Conservation (phyloP, 306 rosid species). For the Malus asiatica region DNA sequence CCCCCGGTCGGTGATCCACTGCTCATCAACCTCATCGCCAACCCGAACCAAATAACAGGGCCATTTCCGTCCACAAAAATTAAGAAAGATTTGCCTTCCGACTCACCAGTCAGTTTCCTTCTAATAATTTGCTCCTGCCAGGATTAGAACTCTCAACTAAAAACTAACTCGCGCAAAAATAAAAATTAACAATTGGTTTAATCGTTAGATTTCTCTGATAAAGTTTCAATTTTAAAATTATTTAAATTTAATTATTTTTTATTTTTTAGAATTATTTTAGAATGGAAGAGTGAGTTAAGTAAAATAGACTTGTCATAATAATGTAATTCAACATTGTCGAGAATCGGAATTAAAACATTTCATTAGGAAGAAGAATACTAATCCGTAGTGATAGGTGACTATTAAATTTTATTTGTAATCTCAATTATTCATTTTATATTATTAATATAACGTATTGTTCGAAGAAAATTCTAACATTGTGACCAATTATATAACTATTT, state of each 20-base stretch:
- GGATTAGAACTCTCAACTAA: neutral
- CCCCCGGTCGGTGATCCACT: neutral
- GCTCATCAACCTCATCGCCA: neutral
- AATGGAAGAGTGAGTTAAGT: rapidly evolving
- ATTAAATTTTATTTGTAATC: too few species aligned
- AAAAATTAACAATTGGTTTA: too few species aligned
- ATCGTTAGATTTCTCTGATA: too few species aligned
- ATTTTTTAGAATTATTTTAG: too few species aligned
- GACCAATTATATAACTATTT: neutral
- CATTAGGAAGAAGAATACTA: rapidly evolving
- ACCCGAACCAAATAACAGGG: neutral
- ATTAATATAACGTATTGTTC: too few species aligned
- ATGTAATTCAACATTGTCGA: too few species aligned
- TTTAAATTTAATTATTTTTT: too few species aligned
- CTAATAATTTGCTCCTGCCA: neutral
- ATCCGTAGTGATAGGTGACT: rapidly evolving
- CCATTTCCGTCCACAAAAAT: neutral
- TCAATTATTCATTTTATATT: too few species aligned
- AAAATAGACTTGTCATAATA: too few species aligned
- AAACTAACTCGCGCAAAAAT: too few species aligned
- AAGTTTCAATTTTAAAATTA: too few species aligned
- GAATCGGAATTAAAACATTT: rapidly evolving
- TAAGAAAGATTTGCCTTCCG: neutral
- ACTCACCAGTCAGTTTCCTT: neutral
- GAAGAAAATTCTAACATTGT: too few species aligned